Percentiles rank a stretch among this genome's conserved stretches.
Conservation (phyloP, 1,284 basidiomycete genomes). For the Tylopilus sp. region DNA sequence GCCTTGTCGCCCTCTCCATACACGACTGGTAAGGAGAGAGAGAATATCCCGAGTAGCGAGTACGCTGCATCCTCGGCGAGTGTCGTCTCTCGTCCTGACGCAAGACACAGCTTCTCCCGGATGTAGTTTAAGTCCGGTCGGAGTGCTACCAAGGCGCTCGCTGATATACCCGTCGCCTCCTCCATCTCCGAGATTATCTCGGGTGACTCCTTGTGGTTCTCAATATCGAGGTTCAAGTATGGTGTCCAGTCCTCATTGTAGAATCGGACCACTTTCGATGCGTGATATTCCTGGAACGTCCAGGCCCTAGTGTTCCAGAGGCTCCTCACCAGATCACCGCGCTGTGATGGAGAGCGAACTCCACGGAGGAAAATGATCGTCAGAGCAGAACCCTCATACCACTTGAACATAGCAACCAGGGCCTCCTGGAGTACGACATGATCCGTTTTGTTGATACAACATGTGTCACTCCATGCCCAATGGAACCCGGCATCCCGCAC, state of each 20-base stretch:
- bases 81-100: neutral
- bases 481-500: neutral
- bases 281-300: constrained; percentile 1
- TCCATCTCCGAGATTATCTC: constrained; percentile 4
- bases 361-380: constrained; percentile 1
- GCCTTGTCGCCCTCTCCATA: neutral
- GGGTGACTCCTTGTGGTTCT: neutral
- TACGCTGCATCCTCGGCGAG: constrained; percentile 1
- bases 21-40: neutral
- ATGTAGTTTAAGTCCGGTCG: neutral
- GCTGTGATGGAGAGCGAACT: neutral
- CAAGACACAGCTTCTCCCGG: constrained; percentile 1
- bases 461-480: constrained; percentile 11
- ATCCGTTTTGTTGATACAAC: constrained; percentile 5
- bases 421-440: constrained; percentile 1
- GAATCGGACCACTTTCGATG: neutral
- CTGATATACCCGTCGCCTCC: neutral
- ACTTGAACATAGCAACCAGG: constrained; percentile 1
- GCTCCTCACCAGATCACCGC: neutral
- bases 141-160: neutral
- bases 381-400: neutral
- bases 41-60: constrained; percentile 2
- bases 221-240: neutral
- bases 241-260: neutral
- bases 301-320: neutral